Evolutionary conservation across 2,329 filamentous ascomycete genomes (phyloP), one percentile per base, ranked within the genome.

Genomic region (Fusarium poae): DNA sequence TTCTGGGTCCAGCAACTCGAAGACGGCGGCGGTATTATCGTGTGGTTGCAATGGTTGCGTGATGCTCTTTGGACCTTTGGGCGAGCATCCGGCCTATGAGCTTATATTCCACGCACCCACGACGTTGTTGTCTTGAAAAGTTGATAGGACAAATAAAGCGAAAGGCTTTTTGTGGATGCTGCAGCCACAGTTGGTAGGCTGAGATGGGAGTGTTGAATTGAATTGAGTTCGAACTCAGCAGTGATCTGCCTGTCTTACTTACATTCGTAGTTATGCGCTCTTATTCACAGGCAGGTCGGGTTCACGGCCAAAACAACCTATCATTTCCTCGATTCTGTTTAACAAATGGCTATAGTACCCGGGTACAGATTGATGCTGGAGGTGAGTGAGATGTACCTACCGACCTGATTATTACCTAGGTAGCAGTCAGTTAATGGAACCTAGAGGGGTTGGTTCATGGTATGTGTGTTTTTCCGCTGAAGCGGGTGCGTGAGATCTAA

Each of bases 11-110:
- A 15, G 13, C 34, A 39, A 35, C 18, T 27, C 27, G 8, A 27
- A 27, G 27, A 8, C 27, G 94, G 92, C 39, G 94, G 94, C 69
- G 94, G 93, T 74, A 94, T 93, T 78, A 94, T 82, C 90, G 94
- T 76, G 91, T 97, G 53, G 90, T 97, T 51, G 86, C 87, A 51
- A 51, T 23, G 32, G 23, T 40, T 51, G 37, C 34, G 23, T 40
- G 48, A 8, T 89, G 85, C 84, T 89, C 85, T 75, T 76, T 89
- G 63, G 84, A 84, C 71, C 74, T 89, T 69, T 86, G 3, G 87
- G 83, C 71, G 86, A 89, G 57, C 87, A 89, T 71, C 78, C 89
- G 50, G 82, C 86, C 25, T 39, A 50, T 50, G 25, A 81, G 81
- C 52, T 88, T 84, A 73, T 89, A 88, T 75, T 87, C 12, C 80